Evolutionary conservation across 352 stramenopile species (phyloP).

Genomic region (Thalassiosira livingstoniorum): DNA sequence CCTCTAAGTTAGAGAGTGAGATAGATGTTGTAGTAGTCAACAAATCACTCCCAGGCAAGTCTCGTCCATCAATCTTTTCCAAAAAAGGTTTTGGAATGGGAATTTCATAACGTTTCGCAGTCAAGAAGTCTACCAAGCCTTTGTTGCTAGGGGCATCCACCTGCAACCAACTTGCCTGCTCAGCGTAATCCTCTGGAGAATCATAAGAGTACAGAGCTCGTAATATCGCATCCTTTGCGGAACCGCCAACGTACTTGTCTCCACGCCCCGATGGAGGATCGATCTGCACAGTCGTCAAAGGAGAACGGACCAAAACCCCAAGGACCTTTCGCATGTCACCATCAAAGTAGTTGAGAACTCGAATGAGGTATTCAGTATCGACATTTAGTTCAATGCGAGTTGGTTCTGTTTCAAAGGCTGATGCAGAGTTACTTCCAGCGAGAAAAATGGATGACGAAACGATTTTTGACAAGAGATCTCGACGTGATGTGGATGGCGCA

Average conservation of each 20-base stretch:
- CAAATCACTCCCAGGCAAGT: conserved; percentile 10
- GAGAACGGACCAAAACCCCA: conserved; percentile 25
- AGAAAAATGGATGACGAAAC: neutral
- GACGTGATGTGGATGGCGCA: neutral
- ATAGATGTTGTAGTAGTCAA: conserved; percentile 22
- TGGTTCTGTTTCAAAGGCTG: conserved; percentile 12
- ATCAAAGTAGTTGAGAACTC: conserved; percentile 48
- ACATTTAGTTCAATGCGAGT: conserved; percentile 45
- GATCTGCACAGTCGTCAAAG: conserved; percentile 38
- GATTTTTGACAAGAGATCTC: conserved; percentile 21
- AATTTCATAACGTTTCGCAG: conserved; percentile 42
- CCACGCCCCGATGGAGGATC: conserved; percentile 14
- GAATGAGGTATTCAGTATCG: conserved; percentile 52
- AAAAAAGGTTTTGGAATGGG: conserved; percentile 15
- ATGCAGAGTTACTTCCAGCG: conserved; percentile 9
- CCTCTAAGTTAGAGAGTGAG: conserved; percentile 41
- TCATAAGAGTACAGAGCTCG: conserved; percentile 41
- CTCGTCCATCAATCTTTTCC: conserved; percentile 21
- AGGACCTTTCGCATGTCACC: conserved; percentile 53
- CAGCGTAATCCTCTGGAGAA: conserved; percentile 20
- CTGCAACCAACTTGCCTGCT: conserved; percentile 50
- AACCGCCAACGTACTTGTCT: neutral
- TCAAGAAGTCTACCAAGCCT: conserved; percentile 42
- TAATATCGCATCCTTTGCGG: conserved; percentile 48
- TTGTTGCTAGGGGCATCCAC: conserved; percentile 34